phyloP scores from a whole-genome alignment of 768 basidiomycete genomes.

The Leucosporidium yakuticum region DNA sequence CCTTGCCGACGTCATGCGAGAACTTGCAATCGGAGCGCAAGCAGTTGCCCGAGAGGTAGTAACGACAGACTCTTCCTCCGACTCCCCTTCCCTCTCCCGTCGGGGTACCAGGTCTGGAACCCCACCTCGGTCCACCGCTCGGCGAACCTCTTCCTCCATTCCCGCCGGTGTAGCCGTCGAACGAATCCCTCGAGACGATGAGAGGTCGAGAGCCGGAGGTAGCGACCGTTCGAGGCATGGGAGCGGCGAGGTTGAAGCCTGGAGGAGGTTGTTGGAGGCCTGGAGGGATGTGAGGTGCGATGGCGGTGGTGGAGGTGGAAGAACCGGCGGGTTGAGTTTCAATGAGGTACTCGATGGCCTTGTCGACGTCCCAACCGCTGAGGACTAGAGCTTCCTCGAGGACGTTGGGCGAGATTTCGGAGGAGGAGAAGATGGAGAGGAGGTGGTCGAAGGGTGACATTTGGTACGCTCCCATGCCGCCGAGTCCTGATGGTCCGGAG shows the following conservation, averaged over 20 bases:
- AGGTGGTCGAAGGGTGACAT: conserved; percentile 99
- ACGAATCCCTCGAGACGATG: conserved; percentile 38
- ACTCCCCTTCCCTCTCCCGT: conserved; percentile 38
- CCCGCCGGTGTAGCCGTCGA: conserved; percentile 35
- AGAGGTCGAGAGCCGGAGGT: conserved; percentile 34
- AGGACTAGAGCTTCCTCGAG: conserved; percentile 84
- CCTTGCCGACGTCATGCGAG: conserved; percentile 41
- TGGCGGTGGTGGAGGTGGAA: conserved; percentile 44
- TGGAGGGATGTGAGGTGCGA: conserved; percentile 30
- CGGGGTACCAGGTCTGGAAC: conserved; percentile 36
- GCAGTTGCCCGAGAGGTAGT: conserved; percentile 95
- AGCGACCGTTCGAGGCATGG: conserved; percentile 5
- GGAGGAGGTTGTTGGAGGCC: conserved; percentile 55
- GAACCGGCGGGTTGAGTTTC: conserved; percentile 50
- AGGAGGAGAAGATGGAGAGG: conserved; percentile 76
- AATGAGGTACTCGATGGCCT: conserved; percentile 88
- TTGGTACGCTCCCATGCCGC: conserved; percentile 34
- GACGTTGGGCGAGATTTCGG: conserved; percentile 79
- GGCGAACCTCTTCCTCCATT: conserved; percentile 27
- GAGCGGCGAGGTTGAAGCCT: conserved; percentile 53
- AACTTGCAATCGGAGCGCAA: conserved; percentile 93
- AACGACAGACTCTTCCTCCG: conserved; percentile 69
- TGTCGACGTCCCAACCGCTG: conserved; percentile 91
- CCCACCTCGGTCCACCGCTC: conserved; percentile 22
- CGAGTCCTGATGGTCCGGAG: conserved; percentile 8